Conservation (phyloP, 2,329 filamentous ascomycete genomes). For the Tricladium varicosporioides region DNA sequence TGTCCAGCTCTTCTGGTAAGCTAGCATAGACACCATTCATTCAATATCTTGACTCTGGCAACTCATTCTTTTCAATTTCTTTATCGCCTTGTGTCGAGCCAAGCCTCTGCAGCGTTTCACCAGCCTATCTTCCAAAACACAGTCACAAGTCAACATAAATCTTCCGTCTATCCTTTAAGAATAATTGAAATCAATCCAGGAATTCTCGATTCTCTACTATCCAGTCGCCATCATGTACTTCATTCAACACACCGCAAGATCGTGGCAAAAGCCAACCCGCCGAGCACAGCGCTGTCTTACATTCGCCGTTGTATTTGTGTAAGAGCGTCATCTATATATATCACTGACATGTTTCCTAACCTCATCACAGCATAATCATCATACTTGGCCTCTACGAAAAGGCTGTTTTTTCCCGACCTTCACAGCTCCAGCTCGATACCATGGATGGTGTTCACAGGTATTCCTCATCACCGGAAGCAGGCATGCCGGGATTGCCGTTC, state of each 20-base stretch:
- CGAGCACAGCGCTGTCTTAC: constrained; percentile 20
- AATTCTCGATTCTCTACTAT: not conserved
- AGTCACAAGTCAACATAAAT: too few species aligned
- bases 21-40: not conserved
- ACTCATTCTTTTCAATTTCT: not conserved
- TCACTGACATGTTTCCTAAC: constrained; percentile 3
- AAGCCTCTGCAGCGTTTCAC: too few species aligned
- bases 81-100: not conserved
- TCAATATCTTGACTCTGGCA: not conserved
- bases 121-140: too few species aligned
- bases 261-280: constrained; percentile 11
- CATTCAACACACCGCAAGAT: constrained; percentile 14
- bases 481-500: constrained; percentile 19
- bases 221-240: constrained; percentile 6
- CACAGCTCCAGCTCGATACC: constrained; percentile 7
- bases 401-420: not conserved
- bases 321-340: not conserved
- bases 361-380: constrained; percentile 12
- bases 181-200: not conserved
- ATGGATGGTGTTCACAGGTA: constrained; percentile 12
- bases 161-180: too few species aligned
- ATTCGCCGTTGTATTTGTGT: constrained; percentile 23
- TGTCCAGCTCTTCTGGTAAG: constrained; percentile 2
- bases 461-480: constrained; percentile 18
- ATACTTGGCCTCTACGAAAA: constrained; percentile 13